Conservation (phyloP, 176 grass and related monocot genomes). For the Oropetium thomaeum region DNA sequence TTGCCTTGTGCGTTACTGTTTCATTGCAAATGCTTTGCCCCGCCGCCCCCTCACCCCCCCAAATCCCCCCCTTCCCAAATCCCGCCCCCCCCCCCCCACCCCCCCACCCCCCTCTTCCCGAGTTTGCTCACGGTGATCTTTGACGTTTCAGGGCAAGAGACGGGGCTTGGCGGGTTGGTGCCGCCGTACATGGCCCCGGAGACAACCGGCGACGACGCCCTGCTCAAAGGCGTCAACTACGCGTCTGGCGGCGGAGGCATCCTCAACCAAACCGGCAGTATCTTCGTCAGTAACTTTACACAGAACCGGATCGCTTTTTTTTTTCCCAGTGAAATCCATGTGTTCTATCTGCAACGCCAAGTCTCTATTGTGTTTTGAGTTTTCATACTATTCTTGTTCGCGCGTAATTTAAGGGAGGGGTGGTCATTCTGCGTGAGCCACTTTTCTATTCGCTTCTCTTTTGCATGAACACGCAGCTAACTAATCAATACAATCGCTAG, state of each 20-base stretch:
- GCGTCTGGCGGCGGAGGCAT: slow-evolving; percentile 84
- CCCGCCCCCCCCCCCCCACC: no score
- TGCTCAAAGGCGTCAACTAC: slow-evolving; percentile 78
- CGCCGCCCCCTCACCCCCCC: no score
- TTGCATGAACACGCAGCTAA: background rate
- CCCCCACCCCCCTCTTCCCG: no score
- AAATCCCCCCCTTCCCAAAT: no score
- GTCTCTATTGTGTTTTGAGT: no score
- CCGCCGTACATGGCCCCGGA: slow-evolving; percentile 69
- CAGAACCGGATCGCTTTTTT: background rate
- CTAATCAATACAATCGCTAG: background rate
- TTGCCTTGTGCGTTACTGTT: no score
- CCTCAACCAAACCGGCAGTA: slow-evolving; percentile 68
- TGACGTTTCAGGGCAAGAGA: slow-evolving; percentile 52
- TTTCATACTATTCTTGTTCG: background rate
- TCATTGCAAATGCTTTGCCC: background rate
- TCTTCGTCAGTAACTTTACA: slow-evolving; percentile 62
- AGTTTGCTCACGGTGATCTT: background rate
- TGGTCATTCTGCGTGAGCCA: slow-evolving; percentile 21
- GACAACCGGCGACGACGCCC: slow-evolving; percentile 44
- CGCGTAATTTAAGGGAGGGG: background rate
- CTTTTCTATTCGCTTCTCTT: background rate
- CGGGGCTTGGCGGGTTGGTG: slow-evolving; percentile 46
- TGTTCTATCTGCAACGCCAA: background rate
- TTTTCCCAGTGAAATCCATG: slow-evolving; percentile 19